phyloP scores from a whole-genome alignment of 2,329 filamentous ascomycete genomes.

The Trichoderma sp. region DNA sequence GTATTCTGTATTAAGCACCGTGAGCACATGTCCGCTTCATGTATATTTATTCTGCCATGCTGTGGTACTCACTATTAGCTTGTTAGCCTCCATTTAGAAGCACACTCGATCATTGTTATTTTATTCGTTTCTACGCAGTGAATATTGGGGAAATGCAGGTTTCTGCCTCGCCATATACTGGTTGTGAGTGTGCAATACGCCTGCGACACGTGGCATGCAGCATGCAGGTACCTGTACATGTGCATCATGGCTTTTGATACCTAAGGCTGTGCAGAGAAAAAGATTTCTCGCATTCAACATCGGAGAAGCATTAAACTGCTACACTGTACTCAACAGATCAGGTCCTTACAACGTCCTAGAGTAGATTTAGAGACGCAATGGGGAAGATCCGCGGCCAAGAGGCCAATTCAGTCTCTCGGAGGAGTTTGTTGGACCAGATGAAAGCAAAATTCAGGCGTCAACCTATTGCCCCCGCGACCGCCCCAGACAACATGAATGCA shows the following conservation, averaged over 20 bases:
- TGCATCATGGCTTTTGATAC: background rate
- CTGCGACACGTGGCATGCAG: background rate
- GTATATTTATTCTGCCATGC: too few relatives aligned
- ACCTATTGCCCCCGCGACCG: background rate
- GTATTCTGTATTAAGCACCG: too few relatives aligned
- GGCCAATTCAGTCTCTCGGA: background rate
- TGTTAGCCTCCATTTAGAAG: background rate
- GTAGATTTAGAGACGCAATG: background rate
- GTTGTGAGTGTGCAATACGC: background rate
- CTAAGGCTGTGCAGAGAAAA: too few relatives aligned
- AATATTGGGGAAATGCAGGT: background rate
- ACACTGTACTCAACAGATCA: background rate
- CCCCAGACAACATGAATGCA: background rate
- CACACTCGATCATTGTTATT: background rate
- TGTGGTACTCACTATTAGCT: background rate
- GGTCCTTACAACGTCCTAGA: background rate
- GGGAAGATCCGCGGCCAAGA: background rate
- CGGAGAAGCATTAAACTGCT: background rate
- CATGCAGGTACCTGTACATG: background rate
- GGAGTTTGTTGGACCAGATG: background rate
- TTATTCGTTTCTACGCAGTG: background rate
- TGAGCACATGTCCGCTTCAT: too few relatives aligned
- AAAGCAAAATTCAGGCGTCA: background rate
- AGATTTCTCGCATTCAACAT: background rate
- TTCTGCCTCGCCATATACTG: background rate